Evolutionary conservation across 345 rosid species (phyloP).

Genomic region (Pugionium dolabratum): DNA sequence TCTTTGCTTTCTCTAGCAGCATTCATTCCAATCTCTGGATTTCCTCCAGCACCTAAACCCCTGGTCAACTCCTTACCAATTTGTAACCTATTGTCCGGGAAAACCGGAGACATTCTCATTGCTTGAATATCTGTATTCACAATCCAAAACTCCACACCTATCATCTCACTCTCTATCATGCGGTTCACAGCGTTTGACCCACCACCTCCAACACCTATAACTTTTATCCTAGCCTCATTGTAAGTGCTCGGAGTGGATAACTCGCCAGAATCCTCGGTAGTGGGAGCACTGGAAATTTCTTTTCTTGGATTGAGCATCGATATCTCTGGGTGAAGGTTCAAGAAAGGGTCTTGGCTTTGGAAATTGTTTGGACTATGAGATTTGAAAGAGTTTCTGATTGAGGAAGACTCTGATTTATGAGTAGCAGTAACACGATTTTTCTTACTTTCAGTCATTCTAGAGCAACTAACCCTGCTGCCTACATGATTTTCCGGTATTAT

Average conservation of each 20-base stretch:
- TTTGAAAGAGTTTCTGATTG: constrained; percentile 44
- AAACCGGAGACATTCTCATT: constrained; percentile 83
- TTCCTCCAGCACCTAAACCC: constrained; percentile 96
- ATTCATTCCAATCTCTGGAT: constrained; percentile 89
- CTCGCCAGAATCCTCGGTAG: constrained; percentile 50
- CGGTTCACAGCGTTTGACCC: constrained; percentile 97
- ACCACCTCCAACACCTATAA: constrained; percentile 94
- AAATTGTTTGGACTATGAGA: constrained; percentile 47
- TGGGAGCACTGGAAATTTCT: constrained; percentile 49
- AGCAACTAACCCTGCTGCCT: constrained; percentile 43
- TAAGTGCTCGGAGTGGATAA: constrained; percentile 47
- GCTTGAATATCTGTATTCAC: constrained; percentile 92
- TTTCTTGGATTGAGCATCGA: constrained; percentile 69
- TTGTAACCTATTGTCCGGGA: constrained; percentile 72
- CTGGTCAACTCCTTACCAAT: constrained; percentile 89
- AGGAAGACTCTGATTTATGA: constrained; percentile 41
- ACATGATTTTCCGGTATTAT: constrained; percentile 44
- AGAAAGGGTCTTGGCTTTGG: constrained; percentile 67
- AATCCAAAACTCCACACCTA: constrained; percentile 95
- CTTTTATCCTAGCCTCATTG: constrained; percentile 86
- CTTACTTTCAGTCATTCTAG: constrained; percentile 46
- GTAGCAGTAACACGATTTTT: constrained; percentile 33
- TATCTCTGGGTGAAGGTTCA: constrained; percentile 78
- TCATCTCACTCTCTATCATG: constrained; percentile 87
- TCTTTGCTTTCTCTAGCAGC: constrained; percentile 91